Conservation (phyloP, 495 filamentous ascomycete species). For the Penicillium ucsense region DNA sequence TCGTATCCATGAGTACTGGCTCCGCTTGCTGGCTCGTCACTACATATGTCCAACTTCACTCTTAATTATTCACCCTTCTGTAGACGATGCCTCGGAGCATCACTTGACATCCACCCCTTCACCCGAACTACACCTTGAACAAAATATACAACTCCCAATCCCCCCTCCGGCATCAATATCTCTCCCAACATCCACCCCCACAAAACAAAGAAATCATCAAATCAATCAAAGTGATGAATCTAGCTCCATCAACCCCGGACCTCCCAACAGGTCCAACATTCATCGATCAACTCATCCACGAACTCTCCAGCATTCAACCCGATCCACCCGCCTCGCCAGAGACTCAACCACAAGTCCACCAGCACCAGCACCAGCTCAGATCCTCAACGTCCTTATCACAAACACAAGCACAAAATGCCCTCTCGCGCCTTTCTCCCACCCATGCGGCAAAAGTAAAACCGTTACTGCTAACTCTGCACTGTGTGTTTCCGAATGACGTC, state of each 20-base stretch:
- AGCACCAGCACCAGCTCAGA: constrained; percentile 1
- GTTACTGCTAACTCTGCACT: constrained; percentile 44
- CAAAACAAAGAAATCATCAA: not conserved
- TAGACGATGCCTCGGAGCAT: too few species aligned
- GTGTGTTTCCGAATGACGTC: constrained; percentile 43
- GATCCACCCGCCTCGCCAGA: not conserved
- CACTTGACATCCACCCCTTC: not conserved
- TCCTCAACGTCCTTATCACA: constrained; percentile 1
- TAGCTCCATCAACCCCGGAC: not conserved
- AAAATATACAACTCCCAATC: not conserved
- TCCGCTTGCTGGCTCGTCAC: too few species aligned
- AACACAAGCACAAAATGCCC: constrained; percentile 9
- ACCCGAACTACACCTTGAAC: not conserved
- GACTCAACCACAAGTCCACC: not conserved
- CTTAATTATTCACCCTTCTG: too few species aligned
- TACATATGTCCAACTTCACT: too few species aligned
- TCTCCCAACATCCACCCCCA: not conserved
- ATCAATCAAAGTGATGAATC: not conserved
- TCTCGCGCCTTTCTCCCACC: constrained; percentile 12
- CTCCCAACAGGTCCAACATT: constrained; percentile 8
- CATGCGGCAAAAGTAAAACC: constrained; percentile 23
- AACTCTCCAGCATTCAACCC: constrained; percentile 10
- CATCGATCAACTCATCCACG: constrained; percentile 20
- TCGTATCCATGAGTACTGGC: too few species aligned
- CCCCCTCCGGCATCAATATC: not conserved